Evolutionary conservation across 768 basidiomycete species (phyloP).

Genomic region (Scleroderma bovista): DNA sequence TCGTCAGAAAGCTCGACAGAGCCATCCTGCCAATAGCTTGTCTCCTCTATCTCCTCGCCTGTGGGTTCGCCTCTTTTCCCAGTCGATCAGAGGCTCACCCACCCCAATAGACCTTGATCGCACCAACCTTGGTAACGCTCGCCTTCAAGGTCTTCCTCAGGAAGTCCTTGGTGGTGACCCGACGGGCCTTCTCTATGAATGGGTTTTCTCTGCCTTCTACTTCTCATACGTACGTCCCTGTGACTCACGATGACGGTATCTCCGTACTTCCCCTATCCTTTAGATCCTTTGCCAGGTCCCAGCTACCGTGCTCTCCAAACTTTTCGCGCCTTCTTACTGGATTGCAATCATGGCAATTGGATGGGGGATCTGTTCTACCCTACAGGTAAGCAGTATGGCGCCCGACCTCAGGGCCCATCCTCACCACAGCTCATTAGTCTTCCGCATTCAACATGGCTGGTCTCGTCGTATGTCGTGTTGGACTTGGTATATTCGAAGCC

Average conservation of each 20-base stretch:
- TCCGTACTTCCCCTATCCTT: background rate
- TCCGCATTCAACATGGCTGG: slow-evolving; percentile 56
- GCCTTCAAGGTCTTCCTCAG: slow-evolving; percentile 65
- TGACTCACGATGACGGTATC: no score
- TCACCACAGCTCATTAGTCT: no score
- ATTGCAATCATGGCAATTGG: slow-evolving; percentile 60
- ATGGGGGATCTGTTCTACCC: slow-evolving; percentile 70
- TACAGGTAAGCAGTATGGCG: slow-evolving; percentile 57
- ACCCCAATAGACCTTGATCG: slow-evolving; percentile 50
- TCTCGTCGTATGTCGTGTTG: slow-evolving; percentile 51
- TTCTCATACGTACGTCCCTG: slow-evolving; percentile 63
- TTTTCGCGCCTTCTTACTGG: slow-evolving; percentile 64
- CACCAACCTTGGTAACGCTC: slow-evolving; percentile 74
- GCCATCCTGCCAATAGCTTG: slow-evolving; percentile 50
- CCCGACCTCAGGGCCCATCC: no score
- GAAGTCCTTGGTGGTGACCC: slow-evolving; percentile 64
- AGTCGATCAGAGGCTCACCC: background rate
- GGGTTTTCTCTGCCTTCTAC: slow-evolving; percentile 74
- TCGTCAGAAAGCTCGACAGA: slow-evolving; percentile 34
- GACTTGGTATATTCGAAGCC: slow-evolving; percentile 73
- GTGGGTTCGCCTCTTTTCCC: slow-evolving; percentile 37
- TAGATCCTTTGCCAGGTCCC: slow-evolving; percentile 71
- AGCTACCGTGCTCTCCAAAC: slow-evolving; percentile 58
- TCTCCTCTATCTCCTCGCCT: slow-evolving; percentile 70
- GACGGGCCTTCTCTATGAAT: slow-evolving; percentile 60